Evolutionary conservation across 2,329 filamentous ascomycete genomes (phyloP), one percentile per base, ranked within the genome.

Genomic region (Lecanosticta acicola): DNA sequence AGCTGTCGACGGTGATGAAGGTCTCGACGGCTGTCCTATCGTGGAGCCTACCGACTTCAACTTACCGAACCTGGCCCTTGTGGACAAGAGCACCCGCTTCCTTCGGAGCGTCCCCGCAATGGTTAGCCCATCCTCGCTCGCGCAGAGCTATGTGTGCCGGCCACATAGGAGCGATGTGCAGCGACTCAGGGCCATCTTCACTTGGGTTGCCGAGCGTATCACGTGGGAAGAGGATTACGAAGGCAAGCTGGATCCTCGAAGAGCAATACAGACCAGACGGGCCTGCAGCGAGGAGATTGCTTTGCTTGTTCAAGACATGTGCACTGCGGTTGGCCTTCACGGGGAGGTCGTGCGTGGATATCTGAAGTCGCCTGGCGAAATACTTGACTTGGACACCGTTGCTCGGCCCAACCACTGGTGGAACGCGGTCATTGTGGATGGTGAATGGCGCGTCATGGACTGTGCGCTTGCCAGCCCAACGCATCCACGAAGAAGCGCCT

Each of bases 331-430:
- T 40, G 90, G 91, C 3, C 77, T 98, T 29, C 84, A 88, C 54
- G 87, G 87, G 29, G 91, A 97, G 63, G 76, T 94, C 16, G 81
- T 98, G 11, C 81, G 83, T 49, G 93, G 93, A 0, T 97, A 93
- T 62, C 79, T 98, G 45, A 98, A 98, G 66, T 76, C 79, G 1
- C 93, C 93, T 0, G 91, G 91, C 0, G 93, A 97, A 59, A 71
- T 83, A 5, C 74, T 85, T 1, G 90, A 97, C 58, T 73, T 89
- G 35, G 86, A 85, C 51, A 84, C 84, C 47, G 80, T 91, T 65
- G 87, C 87, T n/a, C 81, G 84, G 21, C 78, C 91, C 0, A 98
- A 98, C 61, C 93, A 98, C 68, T 97, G 86, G 82, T 98, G 93
- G 93, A 98, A 98, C 58, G 83, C 88, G 0, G 87, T 97, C 14